phyloP scores from a whole-genome alignment of 495 filamentous ascomycete species.

The Aspergillus ostianus region DNA sequence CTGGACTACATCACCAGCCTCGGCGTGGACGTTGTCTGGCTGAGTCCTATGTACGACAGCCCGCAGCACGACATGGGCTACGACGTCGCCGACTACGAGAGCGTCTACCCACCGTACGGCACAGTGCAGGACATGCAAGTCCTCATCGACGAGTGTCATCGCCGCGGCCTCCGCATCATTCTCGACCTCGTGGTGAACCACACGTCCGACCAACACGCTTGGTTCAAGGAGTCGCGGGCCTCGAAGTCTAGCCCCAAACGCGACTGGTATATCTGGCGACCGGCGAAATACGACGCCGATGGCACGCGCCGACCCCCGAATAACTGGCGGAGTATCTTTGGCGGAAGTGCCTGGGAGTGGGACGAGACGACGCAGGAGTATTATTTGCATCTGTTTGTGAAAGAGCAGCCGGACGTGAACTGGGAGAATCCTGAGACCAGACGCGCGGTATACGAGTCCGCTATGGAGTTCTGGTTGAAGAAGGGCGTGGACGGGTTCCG shows the following conservation, averaged over 20 bases:
- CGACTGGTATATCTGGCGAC: conserved; percentile 62
- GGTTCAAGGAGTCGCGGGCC: conserved; percentile 54
- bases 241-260: conserved; percentile 49
- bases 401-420: conserved; percentile 55
- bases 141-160: conserved; percentile 48
- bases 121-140: conserved; percentile 54
- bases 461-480: conserved; percentile 54
- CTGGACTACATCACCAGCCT: conserved; percentile 55
- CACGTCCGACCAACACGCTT: conserved; percentile 55
- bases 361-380: conserved; percentile 52
- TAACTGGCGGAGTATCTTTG: conserved; percentile 57
- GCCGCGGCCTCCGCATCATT: conserved; percentile 51
- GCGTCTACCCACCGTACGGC: conserved; percentile 52
- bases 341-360: conserved; percentile 54
- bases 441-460: conserved; percentile 45
- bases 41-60: conserved; percentile 44
- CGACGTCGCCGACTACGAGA: conserved; percentile 60
- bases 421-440: conserved; percentile 52
- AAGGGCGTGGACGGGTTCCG: conserved; percentile 55
- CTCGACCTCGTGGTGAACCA: conserved; percentile 62
- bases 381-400: conserved; percentile 51
- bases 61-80: conserved; percentile 57
- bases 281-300: conserved; percentile 42
- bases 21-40: conserved; percentile 41
- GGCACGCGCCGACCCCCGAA: conserved; percentile 57